These are phyloP conservation scores for Metschnikowia orientalis DNA, from an alignment of 805 yeast species.

Conservation along the genomic window DNA sequence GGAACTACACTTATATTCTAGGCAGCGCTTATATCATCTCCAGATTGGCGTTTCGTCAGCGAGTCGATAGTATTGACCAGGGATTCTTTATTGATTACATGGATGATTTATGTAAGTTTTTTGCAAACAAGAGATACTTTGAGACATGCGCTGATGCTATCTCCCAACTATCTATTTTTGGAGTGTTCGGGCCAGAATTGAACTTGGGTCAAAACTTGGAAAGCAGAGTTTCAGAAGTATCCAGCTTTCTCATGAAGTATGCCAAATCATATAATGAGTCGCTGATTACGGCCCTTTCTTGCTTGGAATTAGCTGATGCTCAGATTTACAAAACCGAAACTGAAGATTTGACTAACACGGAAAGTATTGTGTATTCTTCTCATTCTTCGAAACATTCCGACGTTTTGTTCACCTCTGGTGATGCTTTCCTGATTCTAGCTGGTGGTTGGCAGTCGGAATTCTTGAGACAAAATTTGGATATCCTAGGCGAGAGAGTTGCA, in stretches of 20 bases:
- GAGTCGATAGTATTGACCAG: slow-evolving; percentile 15
- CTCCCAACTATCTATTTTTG: slow-evolving; percentile 44
- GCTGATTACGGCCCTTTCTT: slow-evolving; percentile 54
- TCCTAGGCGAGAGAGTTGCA: slow-evolving; percentile 33
- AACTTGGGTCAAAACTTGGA: slow-evolving; percentile 7
- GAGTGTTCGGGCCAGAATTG: slow-evolving; percentile 39
- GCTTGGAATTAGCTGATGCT: slow-evolving; percentile 42
- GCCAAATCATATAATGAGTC: slow-evolving; percentile 57
- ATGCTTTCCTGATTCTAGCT: slow-evolving; percentile 67
- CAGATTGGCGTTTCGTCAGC: slow-evolving; percentile 34
- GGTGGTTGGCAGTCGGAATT: slow-evolving; percentile 71
- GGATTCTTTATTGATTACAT: slow-evolving; percentile 12
- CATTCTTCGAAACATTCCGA: slow-evolving; percentile 72
- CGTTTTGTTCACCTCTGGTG: slow-evolving; percentile 73
- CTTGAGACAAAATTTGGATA: slow-evolving; percentile 50
- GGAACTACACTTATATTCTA: slow-evolving; percentile 22
- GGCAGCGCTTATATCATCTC: slow-evolving; percentile 45
- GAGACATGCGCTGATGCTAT: slow-evolving; percentile 34
- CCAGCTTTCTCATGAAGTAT: slow-evolving; percentile 28
- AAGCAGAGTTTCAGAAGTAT: slow-evolving; percentile 18
- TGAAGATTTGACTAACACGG: slow-evolving; percentile 28
- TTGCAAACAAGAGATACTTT: slow-evolving; percentile 22
- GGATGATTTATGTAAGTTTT: slow-evolving; percentile 10
- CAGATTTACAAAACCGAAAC: slow-evolving; percentile 9
- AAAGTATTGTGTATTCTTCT: slow-evolving; percentile 49